These are phyloP conservation scores for Ligustrum vulgare DNA, from an alignment of 257 asterid genomes.

Conservation along the genomic window DNA sequence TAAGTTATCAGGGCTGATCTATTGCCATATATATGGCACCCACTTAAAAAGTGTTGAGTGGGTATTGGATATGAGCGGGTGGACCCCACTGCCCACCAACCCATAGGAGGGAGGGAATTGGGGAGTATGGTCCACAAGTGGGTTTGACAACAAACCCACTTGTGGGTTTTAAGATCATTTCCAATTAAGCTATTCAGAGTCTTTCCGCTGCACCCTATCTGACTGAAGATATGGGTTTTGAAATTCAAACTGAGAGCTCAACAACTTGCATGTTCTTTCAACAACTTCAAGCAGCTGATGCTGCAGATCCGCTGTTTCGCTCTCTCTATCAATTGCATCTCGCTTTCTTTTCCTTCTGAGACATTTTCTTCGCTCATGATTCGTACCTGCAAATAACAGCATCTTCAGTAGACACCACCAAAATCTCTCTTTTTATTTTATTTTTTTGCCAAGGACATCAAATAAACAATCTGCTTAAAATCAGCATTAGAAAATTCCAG, in stretches of 20 bases:
- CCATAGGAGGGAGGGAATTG: too few species aligned
- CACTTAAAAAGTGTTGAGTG: too few species aligned
- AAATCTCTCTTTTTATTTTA: not conserved
- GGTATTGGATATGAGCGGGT: too few species aligned
- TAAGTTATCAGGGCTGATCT: too few species aligned
- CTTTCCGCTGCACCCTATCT: constrained; percentile 73
- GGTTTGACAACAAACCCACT: too few species aligned
- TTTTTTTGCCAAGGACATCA: not conserved
- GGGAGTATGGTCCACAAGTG: too few species aligned
- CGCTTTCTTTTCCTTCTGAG: constrained; percentile 62
- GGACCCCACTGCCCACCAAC: too few species aligned
- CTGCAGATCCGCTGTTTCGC: constrained; percentile 39
- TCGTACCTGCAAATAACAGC: constrained; percentile 45
- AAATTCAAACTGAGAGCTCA: constrained; percentile 69
- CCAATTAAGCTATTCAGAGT: too few species aligned
- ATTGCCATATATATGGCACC: too few species aligned
- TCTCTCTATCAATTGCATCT: constrained; percentile 34
- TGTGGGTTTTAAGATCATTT: too few species aligned
- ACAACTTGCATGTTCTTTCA: constrained; percentile 63
- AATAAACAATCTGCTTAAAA: not conserved
- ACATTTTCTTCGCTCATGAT: constrained; percentile 48
- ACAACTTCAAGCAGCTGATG: constrained; percentile 54
- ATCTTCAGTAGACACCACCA: constrained; percentile 6
- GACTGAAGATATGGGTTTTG: constrained; percentile 53
- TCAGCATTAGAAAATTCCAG: not conserved